Evolutionary conservation across 2,329 filamentous ascomycete species (phyloP).

Genomic region (Alternaria novae-zelandiae): DNA sequence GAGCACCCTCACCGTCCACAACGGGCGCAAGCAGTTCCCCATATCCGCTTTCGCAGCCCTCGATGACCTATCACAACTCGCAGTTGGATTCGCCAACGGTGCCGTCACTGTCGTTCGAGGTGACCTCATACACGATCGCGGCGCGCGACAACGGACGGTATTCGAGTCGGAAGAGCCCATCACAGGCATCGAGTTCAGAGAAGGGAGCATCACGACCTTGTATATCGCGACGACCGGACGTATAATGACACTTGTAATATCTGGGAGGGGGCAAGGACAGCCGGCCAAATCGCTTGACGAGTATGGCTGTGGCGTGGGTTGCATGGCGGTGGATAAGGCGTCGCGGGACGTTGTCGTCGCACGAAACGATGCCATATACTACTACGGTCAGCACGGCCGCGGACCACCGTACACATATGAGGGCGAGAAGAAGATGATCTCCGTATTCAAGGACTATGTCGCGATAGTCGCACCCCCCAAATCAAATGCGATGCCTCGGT

Average conservation of each 20-base stretch:
- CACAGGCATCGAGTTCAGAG: constrained; percentile 82
- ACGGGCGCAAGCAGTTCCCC: constrained; percentile 92
- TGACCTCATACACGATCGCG: constrained; percentile 92
- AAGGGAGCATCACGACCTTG: constrained; percentile 71
- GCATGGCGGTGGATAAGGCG: constrained; percentile 84
- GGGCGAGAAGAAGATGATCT: constrained; percentile 82
- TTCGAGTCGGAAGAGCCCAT: constrained; percentile 97
- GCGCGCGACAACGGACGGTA: constrained; percentile 90
- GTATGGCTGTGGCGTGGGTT: constrained; percentile 87
- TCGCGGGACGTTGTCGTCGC: constrained; percentile 90
- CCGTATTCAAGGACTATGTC: constrained; percentile 83
- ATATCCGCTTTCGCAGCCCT: constrained; percentile 89
- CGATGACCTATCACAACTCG: constrained; percentile 88
- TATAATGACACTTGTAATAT: constrained; percentile 85
- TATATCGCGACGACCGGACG: constrained; percentile 92
- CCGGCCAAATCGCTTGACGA: constrained; percentile 89
- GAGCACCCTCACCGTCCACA: constrained; percentile 84
- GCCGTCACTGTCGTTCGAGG: constrained; percentile 92
- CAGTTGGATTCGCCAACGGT: constrained; percentile 94
- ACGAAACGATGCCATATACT: constrained; percentile 93
- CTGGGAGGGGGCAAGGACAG: constrained; percentile 86
- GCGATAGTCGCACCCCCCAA: constrained; percentile 82
- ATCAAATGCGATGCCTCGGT: constrained; percentile 58
- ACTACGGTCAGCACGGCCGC: constrained; percentile 83
- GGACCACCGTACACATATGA: constrained; percentile 92